phyloP scores from a whole-genome alignment of 106 monocot species.

The Dendrobium catenatum region DNA sequence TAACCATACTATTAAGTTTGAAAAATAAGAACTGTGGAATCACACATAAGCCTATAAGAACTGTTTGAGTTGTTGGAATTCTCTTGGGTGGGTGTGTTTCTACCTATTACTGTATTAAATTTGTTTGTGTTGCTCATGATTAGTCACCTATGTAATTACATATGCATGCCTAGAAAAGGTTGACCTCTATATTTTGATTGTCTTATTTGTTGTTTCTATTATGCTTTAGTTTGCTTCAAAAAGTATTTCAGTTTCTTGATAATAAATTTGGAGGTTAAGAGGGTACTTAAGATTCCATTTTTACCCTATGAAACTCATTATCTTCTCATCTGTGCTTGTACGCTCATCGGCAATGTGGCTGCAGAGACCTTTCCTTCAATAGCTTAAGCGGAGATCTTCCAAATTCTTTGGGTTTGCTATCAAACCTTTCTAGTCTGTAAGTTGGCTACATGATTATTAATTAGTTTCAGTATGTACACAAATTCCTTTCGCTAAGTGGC shows the following conservation, averaged over 20 bases:
- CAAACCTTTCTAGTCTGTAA: slow-evolving; percentile 87
- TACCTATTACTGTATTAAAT: too few relatives aligned
- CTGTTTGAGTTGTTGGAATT: too few relatives aligned
- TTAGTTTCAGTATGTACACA: not conserved
- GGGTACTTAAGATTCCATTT: not conserved
- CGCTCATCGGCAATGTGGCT: slow-evolving; percentile 1
- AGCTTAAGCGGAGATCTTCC: slow-evolving; percentile 73
- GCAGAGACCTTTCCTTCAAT: slow-evolving; percentile 90
- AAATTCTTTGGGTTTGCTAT: slow-evolving; percentile 52
- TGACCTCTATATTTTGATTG: not conserved
- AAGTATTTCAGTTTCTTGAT: not conserved
- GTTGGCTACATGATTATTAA: slow-evolving; percentile 9
- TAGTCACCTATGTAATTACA: too few relatives aligned
- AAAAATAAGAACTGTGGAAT: too few relatives aligned
- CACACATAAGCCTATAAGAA: too few relatives aligned
- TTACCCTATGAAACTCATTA: not conserved
- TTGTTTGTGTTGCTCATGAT: too few relatives aligned
- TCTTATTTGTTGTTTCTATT: not conserved
- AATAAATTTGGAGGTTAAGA: not conserved
- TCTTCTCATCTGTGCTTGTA: not conserved
- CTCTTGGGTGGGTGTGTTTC: too few relatives aligned
- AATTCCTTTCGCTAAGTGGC: not conserved
- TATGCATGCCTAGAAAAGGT: not conserved
- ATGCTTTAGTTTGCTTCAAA: not conserved
- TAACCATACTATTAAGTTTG: not conserved